Base-by-base conservation (phyloP, 2,329 filamentous ascomycete species). In the Neonectria faginata region DNA sequence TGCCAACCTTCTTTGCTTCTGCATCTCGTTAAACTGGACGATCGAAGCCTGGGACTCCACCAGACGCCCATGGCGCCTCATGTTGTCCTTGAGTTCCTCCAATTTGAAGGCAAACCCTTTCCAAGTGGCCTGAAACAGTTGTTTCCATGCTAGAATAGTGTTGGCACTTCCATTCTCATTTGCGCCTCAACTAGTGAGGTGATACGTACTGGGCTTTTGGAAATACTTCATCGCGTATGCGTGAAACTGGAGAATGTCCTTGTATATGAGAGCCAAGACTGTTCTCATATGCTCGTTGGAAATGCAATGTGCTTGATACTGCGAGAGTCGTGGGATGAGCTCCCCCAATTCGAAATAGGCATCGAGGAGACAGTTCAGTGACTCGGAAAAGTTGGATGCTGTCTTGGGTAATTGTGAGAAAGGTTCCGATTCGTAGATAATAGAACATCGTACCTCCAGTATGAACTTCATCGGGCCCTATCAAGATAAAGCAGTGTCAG, bases 381-480 rank as follows among this genome's bases (percentile, higher is more conserved):
- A 22, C 45, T 48, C 45, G 8, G 45, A 29, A 48, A 48, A 48
- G 25, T 29, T 48, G 22, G 45, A 48, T 4, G 45, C 45, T 11
- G 27, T 48, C 45, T 48, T 16, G 44, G 11, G 3, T n/a, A 8
- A 2, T n/a, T 29, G 45, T 48, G 7, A 48, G 45, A 14, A n/a
- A 29, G 16, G 3, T 16, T 29, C 3, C n/a, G 7, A 9, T 10
- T 12, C 6, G 12, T 1, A 5, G 4, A 27, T 29, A 5, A 3
- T 3, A 3, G 27, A n/a, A n/a, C n/a, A 5, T 2, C 14, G 9
- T 29, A 48, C 22, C 22, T 48, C 22, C 3, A 48, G 22, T 29
- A 48, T 48, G 8, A 48, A 48, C 14, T 48, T 48, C 45, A 48
- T 48, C 11, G 45, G 45, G 5, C 45, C 45, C 45, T 48, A 45